Evolutionary conservation across 306 rosid species (phyloP), one percentile per base, ranked within the genome.

Genomic region (Arachis hypogaea): DNA sequence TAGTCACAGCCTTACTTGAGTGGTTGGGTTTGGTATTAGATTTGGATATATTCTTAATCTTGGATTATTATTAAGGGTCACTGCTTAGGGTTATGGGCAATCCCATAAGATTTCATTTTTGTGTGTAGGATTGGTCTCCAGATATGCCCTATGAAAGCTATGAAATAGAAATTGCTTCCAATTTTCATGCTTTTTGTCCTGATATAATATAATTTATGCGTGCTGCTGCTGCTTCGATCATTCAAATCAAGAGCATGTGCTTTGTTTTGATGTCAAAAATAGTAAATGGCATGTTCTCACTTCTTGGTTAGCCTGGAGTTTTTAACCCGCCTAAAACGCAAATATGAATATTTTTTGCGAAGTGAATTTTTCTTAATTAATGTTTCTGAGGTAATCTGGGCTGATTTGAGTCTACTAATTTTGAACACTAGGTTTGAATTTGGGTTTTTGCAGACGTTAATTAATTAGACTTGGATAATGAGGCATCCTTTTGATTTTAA

Each of bases 401-500:
- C 28, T 28, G 11, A 45, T 45, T 6, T 49, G 54, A 3, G 2
- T 49, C 14, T 11, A 11, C 11, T 49, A 14, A 49, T 49, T 50
- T 50, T 50, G 7, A 50, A 14, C 28, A 52, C 58, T 14, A n/a
- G 58, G 29, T 14, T 52, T 14, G 58, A 52, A 52, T 14, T 18
- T 1, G 58, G 58, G 12, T 52, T 43, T 43, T 43, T 43, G 46
- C 9, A 7, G 46, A 6, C 0, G 46, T 18, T 11, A 6, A 11
- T 11, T 38, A 40, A 11, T 11, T 38, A 40, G 43, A 43, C 43
- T 42, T 12, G 66, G 58, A 57, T 57, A n/a, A 12, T 58, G 66
- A 10, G 66, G 45, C 57, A 59, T 58, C 66, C 33, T 12, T 59
- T 59, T 43, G 66, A n/a, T 57, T 56, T 57, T 54, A 55, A 55